Evolutionary conservation across 2,329 filamentous ascomycete species (phyloP).

Genomic region (Colletotrichum chrysophilum): DNA sequence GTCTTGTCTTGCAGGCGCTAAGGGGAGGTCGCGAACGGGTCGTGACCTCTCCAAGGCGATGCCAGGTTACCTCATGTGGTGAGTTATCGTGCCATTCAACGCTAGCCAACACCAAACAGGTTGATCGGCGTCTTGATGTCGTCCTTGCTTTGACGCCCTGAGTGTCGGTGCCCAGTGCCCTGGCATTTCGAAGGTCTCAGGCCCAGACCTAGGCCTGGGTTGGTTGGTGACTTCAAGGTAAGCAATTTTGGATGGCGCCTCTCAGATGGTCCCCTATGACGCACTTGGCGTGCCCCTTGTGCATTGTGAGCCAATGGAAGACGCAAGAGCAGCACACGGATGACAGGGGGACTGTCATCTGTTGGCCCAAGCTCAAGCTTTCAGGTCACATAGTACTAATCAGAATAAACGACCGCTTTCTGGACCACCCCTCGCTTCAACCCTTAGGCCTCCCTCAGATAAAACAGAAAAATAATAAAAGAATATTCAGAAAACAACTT

Average conservation of each 20-base stretch:
- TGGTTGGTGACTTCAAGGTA: neutral
- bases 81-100: neutral
- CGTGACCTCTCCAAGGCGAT: neutral
- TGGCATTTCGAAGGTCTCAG: neutral
- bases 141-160: neutral
- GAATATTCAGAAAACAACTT: too few species aligned
- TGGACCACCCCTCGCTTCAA: too few species aligned
- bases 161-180: neutral
- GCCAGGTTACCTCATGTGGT: neutral
- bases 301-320: neutral
- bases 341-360: neutral
- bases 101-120: neutral
- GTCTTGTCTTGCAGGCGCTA: neutral
- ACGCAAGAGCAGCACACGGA: neutral
- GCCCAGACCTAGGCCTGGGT: neutral
- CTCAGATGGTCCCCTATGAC: conserved; percentile 10
- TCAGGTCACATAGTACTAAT: neutral
- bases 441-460: too few species aligned
- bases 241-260: neutral
- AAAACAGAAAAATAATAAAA: too few species aligned
- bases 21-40: neutral
- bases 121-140: neutral
- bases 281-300: neutral
- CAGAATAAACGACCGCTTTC: too few species aligned
- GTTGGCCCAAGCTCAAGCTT: neutral